phyloP scores from a whole-genome alignment of 2,329 filamentous ascomycete species.

The Leptographium wingfieldii region DNA sequence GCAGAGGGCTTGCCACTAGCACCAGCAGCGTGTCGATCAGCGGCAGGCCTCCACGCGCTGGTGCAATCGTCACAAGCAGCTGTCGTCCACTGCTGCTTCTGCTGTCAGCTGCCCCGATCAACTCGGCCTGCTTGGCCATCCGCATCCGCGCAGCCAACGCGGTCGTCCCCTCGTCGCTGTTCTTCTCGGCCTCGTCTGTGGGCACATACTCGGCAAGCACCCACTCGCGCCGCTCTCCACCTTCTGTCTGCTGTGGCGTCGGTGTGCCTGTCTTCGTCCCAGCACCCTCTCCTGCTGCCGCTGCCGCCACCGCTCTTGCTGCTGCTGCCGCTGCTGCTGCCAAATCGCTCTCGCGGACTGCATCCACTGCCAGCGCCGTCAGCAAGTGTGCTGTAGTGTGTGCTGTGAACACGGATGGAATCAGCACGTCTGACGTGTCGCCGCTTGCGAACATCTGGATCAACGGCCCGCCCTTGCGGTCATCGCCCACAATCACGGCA shows the following conservation, averaged over 20 bases:
- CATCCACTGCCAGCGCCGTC: constrained; percentile 7
- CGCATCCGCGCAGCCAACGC: neutral
- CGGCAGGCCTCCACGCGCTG: constrained; percentile 76
- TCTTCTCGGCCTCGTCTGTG: neutral
- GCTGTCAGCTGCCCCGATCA: constrained; percentile 28
- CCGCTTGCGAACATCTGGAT: constrained; percentile 98
- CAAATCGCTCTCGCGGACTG: constrained; percentile 2
- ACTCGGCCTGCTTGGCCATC: neutral
- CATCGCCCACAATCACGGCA: constrained; percentile 87
- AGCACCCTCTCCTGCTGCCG: neutral
- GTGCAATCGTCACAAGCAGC: constrained; percentile 92
- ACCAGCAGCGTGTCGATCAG: constrained; percentile 97
- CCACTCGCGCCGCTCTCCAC: constrained; percentile 6
- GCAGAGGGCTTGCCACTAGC: constrained; percentile 83
- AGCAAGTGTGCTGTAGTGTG: constrained; percentile 88
- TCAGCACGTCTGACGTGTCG: constrained; percentile 88
- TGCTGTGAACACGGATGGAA: constrained; percentile 89
- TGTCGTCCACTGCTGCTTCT: constrained; percentile 39
- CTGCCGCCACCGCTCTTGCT: neutral
- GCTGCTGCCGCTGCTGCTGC: neutral
- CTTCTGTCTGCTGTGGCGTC: neutral
- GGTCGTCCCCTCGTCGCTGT: neutral
- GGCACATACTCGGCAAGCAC: constrained; percentile 11
- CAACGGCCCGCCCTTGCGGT: constrained; percentile 74
- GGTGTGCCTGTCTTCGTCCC: neutral